Base-by-base conservation (phyloP, 495 filamentous ascomycete genomes). In the Aspergillus wentii region DNA sequence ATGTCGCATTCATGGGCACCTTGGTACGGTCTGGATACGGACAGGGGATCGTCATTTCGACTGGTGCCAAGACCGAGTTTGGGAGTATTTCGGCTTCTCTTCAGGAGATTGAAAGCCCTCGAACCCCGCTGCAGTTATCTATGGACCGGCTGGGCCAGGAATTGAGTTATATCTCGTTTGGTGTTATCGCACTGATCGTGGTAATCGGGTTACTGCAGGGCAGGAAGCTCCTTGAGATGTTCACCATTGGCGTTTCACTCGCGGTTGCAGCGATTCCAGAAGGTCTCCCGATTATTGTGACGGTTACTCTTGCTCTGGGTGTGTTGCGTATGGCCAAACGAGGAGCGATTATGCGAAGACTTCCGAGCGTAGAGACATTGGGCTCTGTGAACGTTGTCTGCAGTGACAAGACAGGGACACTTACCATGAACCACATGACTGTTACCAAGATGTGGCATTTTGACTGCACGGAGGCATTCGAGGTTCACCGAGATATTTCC, bases 1-100 rank as follows among this genome's bases (percentile, higher is more conserved):
- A 95, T 49, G 90, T 99, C 55, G 92, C 91, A 5, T 97, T 95
- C 57, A 97, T 97, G 94, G 92, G 92, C 4, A 99, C 92, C 5
- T 63, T 99, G 39, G 94, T 99, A 5, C 88, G 89, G 31, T 94
- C 87, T 7, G 92, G 92, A n/a, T 82, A 99, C 48, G 92, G 92
- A 1, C 88, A 94, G 55, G 92, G 92, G 22, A 80, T 99, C 38
- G 92, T 99, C 8, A 90, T 95, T 57, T 86, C 88, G 3, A 97
- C 92, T 1, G 92, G 92, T 33, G 80, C 82, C 16, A 80, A 85
- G 40, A 99, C 92, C 0, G 87, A 96, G 57, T 99, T 99, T 58
- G 92, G 92, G n/a, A 85, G 85, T 18, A 97, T 99, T 42, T 92
- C 90, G 3, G 81, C 85, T 4, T 94, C 87, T 31, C 74, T 99